phyloP scores from a whole-genome alignment of 257 asterid species.

The Galeopsis tetrahit region DNA sequence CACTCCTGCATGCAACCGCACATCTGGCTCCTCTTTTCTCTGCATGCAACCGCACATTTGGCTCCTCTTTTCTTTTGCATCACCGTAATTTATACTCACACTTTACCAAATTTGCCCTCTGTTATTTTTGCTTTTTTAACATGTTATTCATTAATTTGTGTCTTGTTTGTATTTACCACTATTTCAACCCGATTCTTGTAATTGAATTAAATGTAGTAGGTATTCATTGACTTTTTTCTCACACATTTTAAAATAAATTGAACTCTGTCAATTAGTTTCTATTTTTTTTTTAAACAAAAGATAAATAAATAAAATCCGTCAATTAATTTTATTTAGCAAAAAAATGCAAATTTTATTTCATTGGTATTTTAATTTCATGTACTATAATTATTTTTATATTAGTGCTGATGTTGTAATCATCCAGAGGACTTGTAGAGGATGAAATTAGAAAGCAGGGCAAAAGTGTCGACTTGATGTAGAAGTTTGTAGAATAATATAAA shows the following conservation, averaged over 20 bases:
- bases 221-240: not conserved
- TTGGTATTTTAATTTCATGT: too few relatives aligned
- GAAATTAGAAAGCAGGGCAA: slow-evolving; percentile 7
- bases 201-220: not conserved
- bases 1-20: slow-evolving; percentile 56
- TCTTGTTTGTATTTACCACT: not conserved
- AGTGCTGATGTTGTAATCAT: not conserved
- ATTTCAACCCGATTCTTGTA: too few relatives aligned
- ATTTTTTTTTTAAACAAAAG: too few relatives aligned
- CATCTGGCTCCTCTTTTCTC: slow-evolving; percentile 42
- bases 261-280: too few relatives aligned
- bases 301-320: too few relatives aligned
- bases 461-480: too few relatives aligned
- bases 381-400: too few relatives aligned
- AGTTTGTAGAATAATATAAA: too few relatives aligned
- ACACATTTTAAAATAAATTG: not conserved
- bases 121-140: not conserved
- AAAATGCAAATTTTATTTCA: too few relatives aligned
- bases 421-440: slow-evolving; percentile 14
- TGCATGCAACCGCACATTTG: slow-evolving; percentile 67
- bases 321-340: too few relatives aligned
- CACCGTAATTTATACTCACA: not conserved
- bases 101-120: slow-evolving; percentile 35
- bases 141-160: not conserved
- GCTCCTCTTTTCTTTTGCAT: slow-evolving; percentile 27